These are phyloP conservation scores for Penicillium odoratum DNA, from an alignment of 495 filamentous ascomycete species.

Conservation along the genomic window DNA sequence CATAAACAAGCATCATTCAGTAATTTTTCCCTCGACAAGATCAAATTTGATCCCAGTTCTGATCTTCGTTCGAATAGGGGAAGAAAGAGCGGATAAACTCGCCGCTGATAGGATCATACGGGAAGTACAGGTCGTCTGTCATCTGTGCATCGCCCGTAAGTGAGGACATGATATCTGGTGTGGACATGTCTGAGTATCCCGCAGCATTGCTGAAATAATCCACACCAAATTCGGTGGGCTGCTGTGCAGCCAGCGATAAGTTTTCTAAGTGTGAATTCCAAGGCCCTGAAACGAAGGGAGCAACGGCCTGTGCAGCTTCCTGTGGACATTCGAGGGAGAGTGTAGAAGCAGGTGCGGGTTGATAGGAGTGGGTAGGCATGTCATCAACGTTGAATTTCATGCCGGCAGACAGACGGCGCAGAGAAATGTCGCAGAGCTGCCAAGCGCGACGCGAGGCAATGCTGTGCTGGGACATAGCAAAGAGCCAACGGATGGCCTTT, in stretches of 20 bases:
- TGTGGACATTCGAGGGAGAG: constrained; percentile 4
- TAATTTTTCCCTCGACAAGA: not conserved
- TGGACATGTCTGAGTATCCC: constrained; percentile 4
- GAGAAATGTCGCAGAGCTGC: constrained; percentile 51
- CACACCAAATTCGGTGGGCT: not conserved
- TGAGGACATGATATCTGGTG: constrained; percentile 14
- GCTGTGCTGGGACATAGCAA: constrained; percentile 53
- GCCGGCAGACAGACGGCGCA: constrained; percentile 42
- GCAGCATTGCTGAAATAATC: constrained; percentile 10
- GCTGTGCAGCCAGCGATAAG: not conserved
- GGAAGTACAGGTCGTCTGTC: constrained; percentile 40
- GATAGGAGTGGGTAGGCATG: constrained; percentile 33
- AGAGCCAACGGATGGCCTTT: constrained; percentile 56
- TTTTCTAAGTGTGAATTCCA: constrained; percentile 18
- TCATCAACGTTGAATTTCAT: constrained; percentile 45
- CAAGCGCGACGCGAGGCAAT: constrained; percentile 58
- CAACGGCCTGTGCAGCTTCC: not conserved
- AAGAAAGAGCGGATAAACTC: constrained; percentile 50
- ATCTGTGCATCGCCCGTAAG: constrained; percentile 12
- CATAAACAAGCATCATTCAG: not conserved
- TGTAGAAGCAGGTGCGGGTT: constrained; percentile 18
- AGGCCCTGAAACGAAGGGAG: not conserved
- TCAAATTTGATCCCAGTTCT: constrained; percentile 17
- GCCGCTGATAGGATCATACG: constrained; percentile 47
- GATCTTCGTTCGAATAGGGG: constrained; percentile 32